Percentiles rank a stretch among this genome's conserved stretches.
Evolutionary conservation across 78 protist genomes (phyloP).

Genomic region (Trichosphaerium sp.): DNA sequence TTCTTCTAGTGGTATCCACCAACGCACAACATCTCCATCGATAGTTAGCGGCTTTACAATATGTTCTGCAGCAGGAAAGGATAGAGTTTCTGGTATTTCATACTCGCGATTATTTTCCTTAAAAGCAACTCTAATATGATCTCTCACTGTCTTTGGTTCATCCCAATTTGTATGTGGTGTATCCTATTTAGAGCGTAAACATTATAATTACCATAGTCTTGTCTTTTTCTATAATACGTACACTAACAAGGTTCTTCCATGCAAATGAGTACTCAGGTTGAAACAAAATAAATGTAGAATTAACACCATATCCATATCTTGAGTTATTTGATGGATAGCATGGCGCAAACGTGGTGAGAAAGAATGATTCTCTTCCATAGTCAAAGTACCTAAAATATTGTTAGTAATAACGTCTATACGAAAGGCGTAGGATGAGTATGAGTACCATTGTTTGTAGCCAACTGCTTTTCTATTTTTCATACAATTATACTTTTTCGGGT

Average conservation of each 20-base stretch:
- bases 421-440: no score
- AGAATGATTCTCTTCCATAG: no score
- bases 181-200: no score
- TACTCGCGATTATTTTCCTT: neutral
- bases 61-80: neutral
- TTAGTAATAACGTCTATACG: no score
- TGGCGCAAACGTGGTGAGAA: no score
- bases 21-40: neutral
- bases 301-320: neutral
- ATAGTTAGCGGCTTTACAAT: neutral
- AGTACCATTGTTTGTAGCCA: neutral
- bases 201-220: no score
- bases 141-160: neutral
- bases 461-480: neutral
- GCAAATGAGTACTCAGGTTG: neutral
- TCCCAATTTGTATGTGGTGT: slow-evolving; percentile 1
- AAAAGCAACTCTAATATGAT: neutral
- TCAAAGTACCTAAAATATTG: no score
- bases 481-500: neutral
- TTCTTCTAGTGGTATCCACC: no score
- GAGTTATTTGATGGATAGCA: no score
- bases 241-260: no score
- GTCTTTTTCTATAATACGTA: no score
- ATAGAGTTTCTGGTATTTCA: neutral
- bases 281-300: neutral